Conservation (phyloP, 2,329 filamentous ascomycete species). For the Monosporascus sp. region DNA sequence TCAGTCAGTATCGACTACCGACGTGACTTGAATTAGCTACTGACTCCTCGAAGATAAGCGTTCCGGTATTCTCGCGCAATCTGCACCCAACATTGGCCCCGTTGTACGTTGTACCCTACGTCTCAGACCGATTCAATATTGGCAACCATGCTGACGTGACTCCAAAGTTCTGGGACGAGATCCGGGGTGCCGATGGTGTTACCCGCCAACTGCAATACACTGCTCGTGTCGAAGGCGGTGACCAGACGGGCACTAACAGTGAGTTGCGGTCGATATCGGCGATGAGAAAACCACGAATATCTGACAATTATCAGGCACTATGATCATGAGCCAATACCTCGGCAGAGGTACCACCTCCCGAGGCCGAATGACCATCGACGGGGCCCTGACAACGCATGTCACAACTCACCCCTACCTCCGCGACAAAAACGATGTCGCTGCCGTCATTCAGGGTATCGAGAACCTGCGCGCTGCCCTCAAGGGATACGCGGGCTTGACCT, state of each 20-base stretch:
- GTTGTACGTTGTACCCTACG: slow-evolving; percentile 31
- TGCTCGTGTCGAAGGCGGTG: slow-evolving; percentile 54
- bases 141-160: slow-evolving; percentile 3
- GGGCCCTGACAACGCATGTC: slow-evolving; percentile 52
- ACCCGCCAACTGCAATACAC: slow-evolving; percentile 62
- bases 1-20: slow-evolving; percentile 28
- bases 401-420: slow-evolving; percentile 55
- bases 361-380: slow-evolving; percentile 56
- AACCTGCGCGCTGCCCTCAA: slow-evolving; percentile 50
- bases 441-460: slow-evolving; percentile 57
- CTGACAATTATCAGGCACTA: slow-evolving; percentile 30
- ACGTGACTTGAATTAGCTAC: neutral
- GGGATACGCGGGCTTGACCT: slow-evolving; percentile 51
- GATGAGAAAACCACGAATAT: neutral
- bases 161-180: slow-evolving; percentile 47
- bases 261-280: slow-evolving; percentile 3
- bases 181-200: slow-evolving; percentile 51
- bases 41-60: slow-evolving; percentile 16
- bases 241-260: slow-evolving; percentile 28
- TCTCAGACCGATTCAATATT: neutral
- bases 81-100: slow-evolving; percentile 60
- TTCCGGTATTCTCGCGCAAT: slow-evolving; percentile 56
- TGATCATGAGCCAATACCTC: slow-evolving; percentile 57
- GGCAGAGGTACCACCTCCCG: slow-evolving; percentile 57
- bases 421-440: slow-evolving; percentile 52